These are phyloP conservation scores for Alternaria sp. DNA, from an alignment of 2,329 filamentous ascomycete genomes.

Conservation along the genomic window DNA sequence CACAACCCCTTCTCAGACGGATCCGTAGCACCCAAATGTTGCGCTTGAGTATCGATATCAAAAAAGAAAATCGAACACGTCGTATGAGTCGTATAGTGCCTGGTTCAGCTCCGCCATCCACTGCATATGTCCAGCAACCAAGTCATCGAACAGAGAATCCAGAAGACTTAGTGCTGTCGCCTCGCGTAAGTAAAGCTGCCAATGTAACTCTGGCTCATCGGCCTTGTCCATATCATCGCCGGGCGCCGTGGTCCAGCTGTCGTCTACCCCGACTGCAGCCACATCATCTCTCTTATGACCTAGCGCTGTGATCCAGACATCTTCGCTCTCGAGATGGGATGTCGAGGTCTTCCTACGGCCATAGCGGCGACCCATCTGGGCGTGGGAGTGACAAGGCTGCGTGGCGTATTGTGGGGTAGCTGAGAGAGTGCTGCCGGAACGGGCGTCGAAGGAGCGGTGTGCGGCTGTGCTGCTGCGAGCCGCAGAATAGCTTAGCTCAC, in stretches of 20 bases:
- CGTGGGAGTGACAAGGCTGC: slow-evolving; percentile 1
- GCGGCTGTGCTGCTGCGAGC: slow-evolving; percentile 9
- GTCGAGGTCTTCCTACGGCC: not conserved
- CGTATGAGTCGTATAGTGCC: not conserved
- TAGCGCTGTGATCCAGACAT: slow-evolving; percentile 3
- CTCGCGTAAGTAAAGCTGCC: not conserved
- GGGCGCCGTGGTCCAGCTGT: not conserved
- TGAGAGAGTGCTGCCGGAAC: slow-evolving; percentile 1
- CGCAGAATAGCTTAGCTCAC: not conserved
- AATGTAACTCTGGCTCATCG: not conserved
- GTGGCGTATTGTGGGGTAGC: slow-evolving; percentile 9
- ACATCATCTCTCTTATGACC: not conserved
- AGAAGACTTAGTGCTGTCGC: not conserved
- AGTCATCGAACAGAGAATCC: slow-evolving; percentile 8
- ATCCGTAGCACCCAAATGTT: not conserved
- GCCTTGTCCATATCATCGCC: not conserved
- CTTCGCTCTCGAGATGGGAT: not conserved
- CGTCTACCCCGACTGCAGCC: not conserved
- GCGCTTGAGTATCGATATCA: not conserved
- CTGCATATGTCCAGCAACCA: slow-evolving; percentile 9
- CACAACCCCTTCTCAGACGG: not conserved
- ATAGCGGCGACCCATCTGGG: slow-evolving; percentile 2
- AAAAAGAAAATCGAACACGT: not conserved
- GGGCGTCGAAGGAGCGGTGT: slow-evolving; percentile 12
- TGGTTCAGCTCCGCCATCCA: slow-evolving; percentile 16